These are phyloP conservation scores for Carex parvula DNA, from an alignment of 176 grass and related monocot species.

Conservation along the genomic window DNA sequence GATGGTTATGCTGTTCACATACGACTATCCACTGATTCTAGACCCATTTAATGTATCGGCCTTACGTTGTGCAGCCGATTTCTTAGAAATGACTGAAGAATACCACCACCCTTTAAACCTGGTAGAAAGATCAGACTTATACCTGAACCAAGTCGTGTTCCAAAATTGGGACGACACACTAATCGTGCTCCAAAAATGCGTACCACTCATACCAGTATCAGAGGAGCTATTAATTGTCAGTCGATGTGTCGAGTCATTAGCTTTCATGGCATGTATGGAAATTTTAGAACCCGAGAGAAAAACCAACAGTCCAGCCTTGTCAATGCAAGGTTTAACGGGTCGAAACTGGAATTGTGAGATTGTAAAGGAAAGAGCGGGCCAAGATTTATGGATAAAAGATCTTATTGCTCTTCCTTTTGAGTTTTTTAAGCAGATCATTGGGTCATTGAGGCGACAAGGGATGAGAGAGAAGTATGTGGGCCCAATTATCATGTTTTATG, in stretches of 20 bases:
- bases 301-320: constrained; percentile 29
- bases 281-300: constrained; percentile 83
- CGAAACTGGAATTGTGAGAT: constrained; percentile 65
- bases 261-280: constrained; percentile 99
- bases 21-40: constrained; percentile 52
- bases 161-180: constrained; percentile 88
- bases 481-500: constrained; percentile 78
- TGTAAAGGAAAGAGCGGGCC: constrained; percentile 70
- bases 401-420: constrained; percentile 79
- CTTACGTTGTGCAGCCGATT: constrained; percentile 75
- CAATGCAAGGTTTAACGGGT: constrained; percentile 32
- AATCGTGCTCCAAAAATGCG: constrained; percentile 82
- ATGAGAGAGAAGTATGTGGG: constrained; percentile 98
- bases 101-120: constrained; percentile 36
- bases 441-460: constrained; percentile 70
- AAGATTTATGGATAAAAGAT: constrained; percentile 87
- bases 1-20: constrained; percentile 66
- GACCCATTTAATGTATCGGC: constrained; percentile 81
- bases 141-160: constrained; percentile 94
- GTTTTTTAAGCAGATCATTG: constrained; percentile 73
- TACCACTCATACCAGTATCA: constrained; percentile 46
- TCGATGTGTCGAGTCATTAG: constrained; percentile 84
- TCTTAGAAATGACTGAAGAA: constrained; percentile 48
- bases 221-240: constrained; percentile 83
- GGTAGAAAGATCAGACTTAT: constrained; percentile 64